phyloP scores from a whole-genome alignment of 2,329 filamentous ascomycete species.

The Neonectria neomacrospora region DNA sequence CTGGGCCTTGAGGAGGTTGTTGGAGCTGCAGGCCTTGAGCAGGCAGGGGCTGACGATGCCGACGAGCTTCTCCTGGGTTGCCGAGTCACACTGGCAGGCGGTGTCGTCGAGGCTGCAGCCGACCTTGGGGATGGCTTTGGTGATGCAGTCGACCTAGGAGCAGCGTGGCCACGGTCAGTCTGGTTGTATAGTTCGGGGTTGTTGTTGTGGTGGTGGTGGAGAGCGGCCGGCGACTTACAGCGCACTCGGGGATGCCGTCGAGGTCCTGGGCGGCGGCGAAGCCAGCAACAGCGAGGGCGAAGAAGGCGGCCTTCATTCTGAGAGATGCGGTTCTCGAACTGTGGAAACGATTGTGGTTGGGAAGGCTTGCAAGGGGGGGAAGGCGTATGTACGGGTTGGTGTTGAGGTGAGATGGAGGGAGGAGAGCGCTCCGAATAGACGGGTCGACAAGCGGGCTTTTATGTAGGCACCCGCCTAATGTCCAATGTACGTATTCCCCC shows the following conservation, averaged over 20 bases:
- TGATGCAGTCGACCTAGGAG: constrained; percentile 50
- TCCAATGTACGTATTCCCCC: not conserved
- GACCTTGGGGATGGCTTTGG: constrained; percentile 48
- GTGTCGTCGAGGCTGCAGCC: constrained; percentile 52
- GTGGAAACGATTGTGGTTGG: constrained; percentile 17
- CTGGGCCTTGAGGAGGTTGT: constrained; percentile 48
- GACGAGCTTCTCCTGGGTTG: constrained; percentile 47
- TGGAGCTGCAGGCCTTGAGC: constrained; percentile 47
- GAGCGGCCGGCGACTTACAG: constrained; percentile 49
- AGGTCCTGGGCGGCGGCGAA: constrained; percentile 54
- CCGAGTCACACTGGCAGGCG: constrained; percentile 53
- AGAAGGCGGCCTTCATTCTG: constrained; percentile 56
- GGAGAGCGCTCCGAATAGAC: not conserved
- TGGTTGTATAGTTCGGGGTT: no score
- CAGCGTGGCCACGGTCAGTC: constrained; percentile 7
- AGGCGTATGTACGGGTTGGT: not conserved
- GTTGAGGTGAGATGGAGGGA: not conserved
- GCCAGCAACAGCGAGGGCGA: constrained; percentile 49
- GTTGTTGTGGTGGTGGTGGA: not conserved
- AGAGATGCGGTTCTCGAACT: constrained; percentile 3
- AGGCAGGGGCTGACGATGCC: constrained; percentile 48
- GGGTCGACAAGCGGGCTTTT: not conserved
- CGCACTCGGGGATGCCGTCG: constrained; percentile 51
- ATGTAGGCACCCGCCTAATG: not conserved
- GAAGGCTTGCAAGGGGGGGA: no score